A percentile compares a stretch with the other conserved stretches of the same genome.
phyloP scores from a whole-genome alignment of 2,329 filamentous ascomycete species.

The Monosporascus sp. region DNA sequence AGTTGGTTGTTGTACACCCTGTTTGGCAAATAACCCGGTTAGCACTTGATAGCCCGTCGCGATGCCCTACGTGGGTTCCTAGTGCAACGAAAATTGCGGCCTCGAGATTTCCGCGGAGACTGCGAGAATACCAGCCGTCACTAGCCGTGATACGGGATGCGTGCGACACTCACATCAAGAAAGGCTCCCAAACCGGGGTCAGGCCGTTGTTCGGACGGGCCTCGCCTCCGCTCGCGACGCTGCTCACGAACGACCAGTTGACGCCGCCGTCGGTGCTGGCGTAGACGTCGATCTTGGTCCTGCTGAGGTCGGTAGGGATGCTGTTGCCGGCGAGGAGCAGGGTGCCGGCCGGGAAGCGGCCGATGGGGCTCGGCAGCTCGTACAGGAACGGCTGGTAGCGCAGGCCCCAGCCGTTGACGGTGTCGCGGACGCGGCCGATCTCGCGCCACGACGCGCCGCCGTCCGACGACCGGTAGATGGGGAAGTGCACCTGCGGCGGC shows the following conservation, averaged over 20 bases:
- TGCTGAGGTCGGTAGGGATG: slow-evolving; percentile 50
- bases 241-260: slow-evolving; percentile 61
- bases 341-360: slow-evolving; percentile 54
- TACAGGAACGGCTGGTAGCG: slow-evolving; percentile 65
- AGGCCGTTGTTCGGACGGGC: slow-evolving; percentile 56
- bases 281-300: slow-evolving; percentile 64
- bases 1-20: slow-evolving; percentile 52
- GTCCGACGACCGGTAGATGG: slow-evolving; percentile 45
- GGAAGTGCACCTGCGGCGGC: slow-evolving; percentile 49
- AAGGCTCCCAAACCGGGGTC: slow-evolving; percentile 68
- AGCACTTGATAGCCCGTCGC: not conserved
- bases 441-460: slow-evolving; percentile 55
- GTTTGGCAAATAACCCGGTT: not conserved
- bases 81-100: no score
- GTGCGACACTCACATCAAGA: slow-evolving; percentile 38
- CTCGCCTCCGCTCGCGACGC: slow-evolving; percentile 55
- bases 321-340: slow-evolving; percentile 56
- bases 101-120: no score
- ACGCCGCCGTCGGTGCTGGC: slow-evolving; percentile 53
- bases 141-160: no score
- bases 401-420: slow-evolving; percentile 57
- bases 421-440: slow-evolving; percentile 56
- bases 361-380: slow-evolving; percentile 51
- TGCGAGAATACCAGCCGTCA: no score
- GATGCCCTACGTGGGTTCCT: no score